Evolutionary conservation across 345 rosid genomes (phyloP).

Genomic region (Salix brachista): DNA sequence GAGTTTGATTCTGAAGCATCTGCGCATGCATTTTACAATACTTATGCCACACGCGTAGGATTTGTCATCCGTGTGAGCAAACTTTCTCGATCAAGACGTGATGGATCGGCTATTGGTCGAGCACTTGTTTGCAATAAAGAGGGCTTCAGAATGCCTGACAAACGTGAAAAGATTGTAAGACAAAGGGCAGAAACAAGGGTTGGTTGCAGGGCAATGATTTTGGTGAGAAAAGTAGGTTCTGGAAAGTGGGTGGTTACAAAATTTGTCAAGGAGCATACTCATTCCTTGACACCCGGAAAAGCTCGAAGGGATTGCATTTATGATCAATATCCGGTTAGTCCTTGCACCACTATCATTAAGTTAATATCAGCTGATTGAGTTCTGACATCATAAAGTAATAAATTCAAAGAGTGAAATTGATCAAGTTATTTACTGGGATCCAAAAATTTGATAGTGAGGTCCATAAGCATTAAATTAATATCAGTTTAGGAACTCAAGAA

Average conservation of each 20-base stretch:
- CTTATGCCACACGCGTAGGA: conserved; percentile 83
- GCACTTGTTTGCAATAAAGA: conserved; percentile 97
- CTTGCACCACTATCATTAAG: not conserved
- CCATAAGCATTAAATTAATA: not conserved
- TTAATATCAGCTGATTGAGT: not conserved
- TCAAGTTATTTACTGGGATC: not conserved
- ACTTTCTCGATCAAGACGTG: conserved; percentile 92
- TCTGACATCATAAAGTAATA: not conserved
- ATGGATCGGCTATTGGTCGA: conserved; percentile 91
- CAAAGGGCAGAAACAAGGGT: conserved; percentile 97
- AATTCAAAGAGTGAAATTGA: not conserved
- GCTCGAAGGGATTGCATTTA: conserved; percentile 88
- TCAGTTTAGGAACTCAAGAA: not conserved
- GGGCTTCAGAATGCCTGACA: conserved; percentile 88
- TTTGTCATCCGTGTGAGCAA: conserved; percentile 96
- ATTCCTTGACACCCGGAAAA: conserved; percentile 78
- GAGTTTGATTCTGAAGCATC: conserved; percentile 95
- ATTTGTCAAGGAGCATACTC: conserved; percentile 88
- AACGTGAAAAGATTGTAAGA: conserved; percentile 86
- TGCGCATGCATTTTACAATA: conserved; percentile 83
- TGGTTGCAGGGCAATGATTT: conserved; percentile 97
- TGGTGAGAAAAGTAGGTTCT: conserved; percentile 86
- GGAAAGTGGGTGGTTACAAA: conserved; percentile 94
- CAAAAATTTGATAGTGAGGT: not conserved
- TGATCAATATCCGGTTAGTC: conserved; percentile 95